Evolutionary conservation across 2,329 filamentous ascomycete species (phyloP).

Genomic region (Colletotrichum cordylinicola): DNA sequence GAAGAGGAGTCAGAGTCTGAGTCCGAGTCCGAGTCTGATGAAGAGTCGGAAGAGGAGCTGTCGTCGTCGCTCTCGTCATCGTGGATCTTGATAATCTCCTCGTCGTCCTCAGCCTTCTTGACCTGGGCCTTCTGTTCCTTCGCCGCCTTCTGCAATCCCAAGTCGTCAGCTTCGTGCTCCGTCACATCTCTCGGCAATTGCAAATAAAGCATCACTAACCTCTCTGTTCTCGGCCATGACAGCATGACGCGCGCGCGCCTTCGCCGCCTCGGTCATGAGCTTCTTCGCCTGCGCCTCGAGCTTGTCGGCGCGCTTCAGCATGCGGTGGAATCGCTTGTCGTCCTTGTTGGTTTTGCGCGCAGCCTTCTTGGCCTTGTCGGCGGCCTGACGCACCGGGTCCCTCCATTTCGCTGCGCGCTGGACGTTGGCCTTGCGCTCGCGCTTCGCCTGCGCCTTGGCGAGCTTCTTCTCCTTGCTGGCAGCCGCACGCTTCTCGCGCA

Average conservation of each 20-base stretch:
- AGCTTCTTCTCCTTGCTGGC: conserved; percentile 41
- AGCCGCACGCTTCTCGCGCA: conserved; percentile 30
- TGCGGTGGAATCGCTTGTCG: conserved; percentile 42
- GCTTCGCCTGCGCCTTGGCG: conserved; percentile 41
- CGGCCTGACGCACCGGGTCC: conserved; percentile 33
- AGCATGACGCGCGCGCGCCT: conserved; percentile 32
- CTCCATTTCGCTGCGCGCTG: conserved; percentile 37
- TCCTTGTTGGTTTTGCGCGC: conserved; percentile 31
- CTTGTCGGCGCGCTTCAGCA: conserved; percentile 44
- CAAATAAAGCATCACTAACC: conserved; percentile 20
- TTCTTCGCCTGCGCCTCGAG: conserved; percentile 45
- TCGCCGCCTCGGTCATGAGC: conserved; percentile 45
- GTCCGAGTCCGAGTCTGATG: conserved; percentile 17
- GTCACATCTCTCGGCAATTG: background rate
- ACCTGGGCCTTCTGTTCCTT: conserved; percentile 26
- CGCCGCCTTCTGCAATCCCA: conserved; percentile 27
- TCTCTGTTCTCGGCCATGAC: conserved; percentile 28
- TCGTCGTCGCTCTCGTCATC: conserved; percentile 25
- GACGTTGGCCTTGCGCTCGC: conserved; percentile 40
- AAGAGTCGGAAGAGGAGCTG: conserved; percentile 25
- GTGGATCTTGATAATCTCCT: conserved; percentile 20
- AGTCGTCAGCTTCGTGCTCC: background rate
- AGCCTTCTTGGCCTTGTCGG: conserved; percentile 35
- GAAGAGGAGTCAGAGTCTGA: conserved; percentile 12
- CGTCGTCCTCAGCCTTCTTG: conserved; percentile 8